These are phyloP conservation scores for Paramyrothecium roridum DNA, from an alignment of 2,329 filamentous ascomycete genomes.

Conservation along the genomic window DNA sequence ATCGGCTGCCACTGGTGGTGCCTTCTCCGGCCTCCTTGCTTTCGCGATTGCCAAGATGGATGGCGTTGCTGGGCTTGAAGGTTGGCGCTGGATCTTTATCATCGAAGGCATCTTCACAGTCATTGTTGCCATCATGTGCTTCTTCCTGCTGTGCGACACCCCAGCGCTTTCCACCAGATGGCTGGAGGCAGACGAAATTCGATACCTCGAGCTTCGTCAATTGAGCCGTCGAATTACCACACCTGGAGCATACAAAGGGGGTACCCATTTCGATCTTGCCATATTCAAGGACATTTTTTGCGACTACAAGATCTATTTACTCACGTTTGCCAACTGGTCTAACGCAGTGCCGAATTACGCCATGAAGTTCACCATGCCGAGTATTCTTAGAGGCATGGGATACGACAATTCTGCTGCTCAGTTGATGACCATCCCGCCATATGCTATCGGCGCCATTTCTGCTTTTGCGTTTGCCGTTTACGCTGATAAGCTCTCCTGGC, in stretches of 20 bases:
- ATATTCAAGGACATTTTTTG: conserved; percentile 35
- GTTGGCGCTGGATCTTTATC: conserved; percentile 53
- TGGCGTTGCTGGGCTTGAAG: conserved; percentile 35
- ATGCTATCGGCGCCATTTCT: conserved; percentile 27
- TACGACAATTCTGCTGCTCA: conserved; percentile 29
- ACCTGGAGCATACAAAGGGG: conserved; percentile 16
- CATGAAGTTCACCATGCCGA: conserved; percentile 31
- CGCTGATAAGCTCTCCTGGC: conserved; percentile 33
- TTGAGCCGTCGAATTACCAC: conserved; percentile 21
- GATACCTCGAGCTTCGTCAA: conserved; percentile 34
- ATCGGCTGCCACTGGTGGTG: conserved; percentile 32
- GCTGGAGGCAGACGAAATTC: conserved; percentile 35
- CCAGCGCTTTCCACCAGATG: conserved; percentile 29
- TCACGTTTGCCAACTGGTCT: conserved; percentile 40
- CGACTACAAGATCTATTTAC: conserved; percentile 43
- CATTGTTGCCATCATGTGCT: conserved; percentile 31
- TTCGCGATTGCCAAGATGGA: conserved; percentile 43
- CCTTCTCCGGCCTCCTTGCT: conserved; percentile 43
- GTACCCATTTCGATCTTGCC: conserved; percentile 26
- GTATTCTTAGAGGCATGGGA: conserved; percentile 37
- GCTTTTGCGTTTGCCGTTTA: conserved; percentile 27
- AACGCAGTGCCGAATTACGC: conserved; percentile 33
- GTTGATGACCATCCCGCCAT: conserved; percentile 32
- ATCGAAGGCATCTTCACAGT: conserved; percentile 45
- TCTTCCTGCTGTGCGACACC: conserved; percentile 43